phyloP scores from a whole-genome alignment of 2,329 filamentous ascomycete species.

The Colletotrichum zoysiae region DNA sequence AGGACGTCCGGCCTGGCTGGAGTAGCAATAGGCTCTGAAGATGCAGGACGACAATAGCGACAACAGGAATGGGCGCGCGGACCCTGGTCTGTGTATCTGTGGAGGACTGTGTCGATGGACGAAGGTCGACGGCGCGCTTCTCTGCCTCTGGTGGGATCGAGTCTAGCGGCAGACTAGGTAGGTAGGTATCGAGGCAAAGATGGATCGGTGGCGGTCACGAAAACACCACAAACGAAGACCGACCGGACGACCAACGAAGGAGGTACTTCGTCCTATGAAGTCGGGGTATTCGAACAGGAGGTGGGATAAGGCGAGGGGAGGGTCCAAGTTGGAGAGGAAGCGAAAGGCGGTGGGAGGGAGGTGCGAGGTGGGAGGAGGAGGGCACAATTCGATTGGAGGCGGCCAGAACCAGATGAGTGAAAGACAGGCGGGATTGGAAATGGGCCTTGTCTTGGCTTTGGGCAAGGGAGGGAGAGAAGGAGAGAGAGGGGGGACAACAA shows the following conservation, averaged over 20 bases:
- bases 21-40: constrained; percentile 1
- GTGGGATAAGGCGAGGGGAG: constrained; percentile 33
- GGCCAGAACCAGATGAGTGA: constrained; percentile 32
- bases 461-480: constrained; percentile 19
- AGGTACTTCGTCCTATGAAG: constrained; percentile 8
- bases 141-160: constrained; percentile 27
- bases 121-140: constrained; percentile 31
- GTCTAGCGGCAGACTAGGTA: constrained; percentile 25
- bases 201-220: constrained; percentile 28
- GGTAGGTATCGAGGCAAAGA: constrained; percentile 25
- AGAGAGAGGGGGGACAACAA: constrained; percentile 22
- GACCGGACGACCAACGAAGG: constrained; percentile 8
- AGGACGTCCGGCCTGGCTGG: constrained; percentile 7
- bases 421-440: constrained; percentile 36
- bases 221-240: constrained; percentile 29
- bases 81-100: constrained; percentile 20
- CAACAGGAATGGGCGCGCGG: constrained; percentile 27
- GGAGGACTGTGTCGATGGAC: constrained; percentile 9
- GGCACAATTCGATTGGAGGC: constrained; percentile 19
- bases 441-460: constrained; percentile 39
- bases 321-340: constrained; percentile 32
- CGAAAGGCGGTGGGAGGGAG: constrained; percentile 37
- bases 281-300: constrained; percentile 11
- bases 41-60: constrained; percentile 3
- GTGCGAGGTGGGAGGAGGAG: constrained; percentile 8